Percentiles rank a stretch among this genome's conserved stretches.
Evolutionary conservation across 2,329 filamentous ascomycete species (phyloP).

Genomic region (Thelonectria discophora): DNA sequence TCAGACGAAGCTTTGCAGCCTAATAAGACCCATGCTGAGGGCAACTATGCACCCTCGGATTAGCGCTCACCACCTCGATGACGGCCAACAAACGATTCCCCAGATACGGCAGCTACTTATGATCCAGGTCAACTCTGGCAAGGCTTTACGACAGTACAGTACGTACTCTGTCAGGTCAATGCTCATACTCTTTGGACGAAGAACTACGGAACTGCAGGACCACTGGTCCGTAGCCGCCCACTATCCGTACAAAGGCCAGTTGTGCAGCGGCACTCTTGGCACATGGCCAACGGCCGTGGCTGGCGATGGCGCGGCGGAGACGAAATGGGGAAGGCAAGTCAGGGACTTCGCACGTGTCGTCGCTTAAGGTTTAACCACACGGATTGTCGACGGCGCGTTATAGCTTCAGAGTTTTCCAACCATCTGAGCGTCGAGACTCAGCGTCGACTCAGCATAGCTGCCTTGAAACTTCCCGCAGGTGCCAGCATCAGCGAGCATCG

Average conservation of each 20-base stretch:
- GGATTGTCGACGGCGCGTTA: slow-evolving; percentile 27
- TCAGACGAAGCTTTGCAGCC: background rate
- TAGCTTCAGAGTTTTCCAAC: slow-evolving; percentile 26
- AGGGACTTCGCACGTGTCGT: slow-evolving; percentile 41
- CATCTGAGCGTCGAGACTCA: too few relatives aligned
- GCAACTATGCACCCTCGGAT: background rate
- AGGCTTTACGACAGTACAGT: too few relatives aligned
- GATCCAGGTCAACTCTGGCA: background rate
- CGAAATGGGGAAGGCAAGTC: slow-evolving; percentile 34
- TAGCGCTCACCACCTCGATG: background rate
- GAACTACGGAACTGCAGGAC: too few relatives aligned
- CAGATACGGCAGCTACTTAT: background rate
- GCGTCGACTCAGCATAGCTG: too few relatives aligned
- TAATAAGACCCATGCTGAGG: background rate
- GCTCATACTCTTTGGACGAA: background rate
- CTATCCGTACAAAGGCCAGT: too few relatives aligned
- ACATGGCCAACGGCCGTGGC: slow-evolving; percentile 34
- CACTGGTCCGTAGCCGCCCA: too few relatives aligned
- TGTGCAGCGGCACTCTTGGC: too few relatives aligned
- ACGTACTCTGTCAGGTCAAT: too few relatives aligned
- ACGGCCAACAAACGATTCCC: background rate
- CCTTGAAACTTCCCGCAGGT: slow-evolving; percentile 3
- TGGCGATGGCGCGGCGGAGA: slow-evolving; percentile 30
- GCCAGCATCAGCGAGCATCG: background rate
- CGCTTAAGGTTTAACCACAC: slow-evolving; percentile 40